phyloP scores from a whole-genome alignment of 352 stramenopile species.

The Globisporangium uncinulatum region DNA sequence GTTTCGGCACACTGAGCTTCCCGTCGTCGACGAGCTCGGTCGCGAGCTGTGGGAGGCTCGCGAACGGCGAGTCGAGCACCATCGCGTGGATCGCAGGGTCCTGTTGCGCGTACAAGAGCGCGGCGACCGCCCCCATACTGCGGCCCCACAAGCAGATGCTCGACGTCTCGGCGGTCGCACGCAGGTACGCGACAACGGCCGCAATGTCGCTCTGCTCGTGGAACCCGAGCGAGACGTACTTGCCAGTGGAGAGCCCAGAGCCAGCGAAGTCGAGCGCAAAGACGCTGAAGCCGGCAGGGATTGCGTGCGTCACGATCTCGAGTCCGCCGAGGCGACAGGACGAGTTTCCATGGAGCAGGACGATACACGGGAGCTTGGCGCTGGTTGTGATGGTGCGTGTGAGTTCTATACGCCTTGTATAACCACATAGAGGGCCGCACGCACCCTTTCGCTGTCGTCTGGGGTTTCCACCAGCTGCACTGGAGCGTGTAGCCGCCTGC shows the following conservation, averaged over 20 bases:
- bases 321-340: slow-evolving; percentile 66
- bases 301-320: slow-evolving; percentile 73
- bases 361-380: slow-evolving; percentile 63
- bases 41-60: slow-evolving; percentile 61
- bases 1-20: slow-evolving; percentile 75
- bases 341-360: slow-evolving; percentile 82
- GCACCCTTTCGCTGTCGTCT: slow-evolving; percentile 19
- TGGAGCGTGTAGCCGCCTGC: slow-evolving; percentile 65
- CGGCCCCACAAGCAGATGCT: slow-evolving; percentile 71
- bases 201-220: slow-evolving; percentile 74
- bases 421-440: slow-evolving; percentile 3
- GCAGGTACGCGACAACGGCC: slow-evolving; percentile 62
- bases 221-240: slow-evolving; percentile 80
- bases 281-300: slow-evolving; percentile 74
- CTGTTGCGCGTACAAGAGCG: slow-evolving; percentile 57
- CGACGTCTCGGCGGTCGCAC: slow-evolving; percentile 39
- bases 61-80: slow-evolving; percentile 82
- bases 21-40: slow-evolving; percentile 77
- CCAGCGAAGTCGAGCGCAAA: slow-evolving; percentile 79
- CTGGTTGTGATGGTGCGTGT: neutral
- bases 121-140: slow-evolving; percentile 76
- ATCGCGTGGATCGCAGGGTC: slow-evolving; percentile 65
- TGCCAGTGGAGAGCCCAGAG: slow-evolving; percentile 68
- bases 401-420: neutral
- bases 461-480: slow-evolving; percentile 84